These are phyloP conservation scores for Domatiomyces globalis DNA, from an alignment of 2,329 filamentous ascomycete genomes.

Conservation along the genomic window DNA sequence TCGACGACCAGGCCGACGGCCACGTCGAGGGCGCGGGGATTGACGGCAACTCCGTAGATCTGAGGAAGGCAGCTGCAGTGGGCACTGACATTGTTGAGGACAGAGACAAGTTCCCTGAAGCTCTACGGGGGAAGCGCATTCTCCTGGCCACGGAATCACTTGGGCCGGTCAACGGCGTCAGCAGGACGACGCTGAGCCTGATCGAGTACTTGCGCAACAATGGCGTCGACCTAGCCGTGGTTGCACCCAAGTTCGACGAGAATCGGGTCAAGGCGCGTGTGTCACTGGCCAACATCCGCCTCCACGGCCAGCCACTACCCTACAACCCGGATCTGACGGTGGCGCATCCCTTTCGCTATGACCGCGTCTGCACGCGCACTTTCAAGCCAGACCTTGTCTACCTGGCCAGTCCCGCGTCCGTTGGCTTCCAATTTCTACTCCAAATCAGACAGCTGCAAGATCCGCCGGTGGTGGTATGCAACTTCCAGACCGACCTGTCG, in stretches of 20 bases:
- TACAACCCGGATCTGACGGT: constrained; percentile 60
- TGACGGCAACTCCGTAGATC: too few relatives aligned
- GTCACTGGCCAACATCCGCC: constrained; percentile 38
- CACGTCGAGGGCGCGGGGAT: too few relatives aligned
- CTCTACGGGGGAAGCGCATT: constrained; percentile 47
- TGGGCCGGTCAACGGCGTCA: constrained; percentile 60
- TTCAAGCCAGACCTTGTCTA: constrained; percentile 57
- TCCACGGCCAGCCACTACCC: constrained; percentile 51
- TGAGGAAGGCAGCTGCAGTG: too few relatives aligned
- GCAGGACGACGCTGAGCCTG: constrained; percentile 54
- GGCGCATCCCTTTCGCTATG: constrained; percentile 54
- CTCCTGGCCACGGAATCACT: constrained; percentile 58
- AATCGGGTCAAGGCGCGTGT: constrained; percentile 33
- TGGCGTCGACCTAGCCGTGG: constrained; percentile 51
- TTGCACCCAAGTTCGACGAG: constrained; percentile 46
- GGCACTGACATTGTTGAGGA: not conserved
- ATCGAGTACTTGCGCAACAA: constrained; percentile 52
- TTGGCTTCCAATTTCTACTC: constrained; percentile 59
- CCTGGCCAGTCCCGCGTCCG: constrained; percentile 52
- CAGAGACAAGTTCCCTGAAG: constrained; percentile 26
- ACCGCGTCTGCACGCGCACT: constrained; percentile 44
- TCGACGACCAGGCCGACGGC: too few relatives aligned
- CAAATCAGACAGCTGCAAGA: constrained; percentile 48
- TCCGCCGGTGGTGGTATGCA: constrained; percentile 47
- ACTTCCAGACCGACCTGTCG: constrained; percentile 58